A percentile compares a stretch with the other conserved stretches of the same genome.
Conservation (phyloP, 306 rosid genomes). For the Corylus heterophylla region DNA sequence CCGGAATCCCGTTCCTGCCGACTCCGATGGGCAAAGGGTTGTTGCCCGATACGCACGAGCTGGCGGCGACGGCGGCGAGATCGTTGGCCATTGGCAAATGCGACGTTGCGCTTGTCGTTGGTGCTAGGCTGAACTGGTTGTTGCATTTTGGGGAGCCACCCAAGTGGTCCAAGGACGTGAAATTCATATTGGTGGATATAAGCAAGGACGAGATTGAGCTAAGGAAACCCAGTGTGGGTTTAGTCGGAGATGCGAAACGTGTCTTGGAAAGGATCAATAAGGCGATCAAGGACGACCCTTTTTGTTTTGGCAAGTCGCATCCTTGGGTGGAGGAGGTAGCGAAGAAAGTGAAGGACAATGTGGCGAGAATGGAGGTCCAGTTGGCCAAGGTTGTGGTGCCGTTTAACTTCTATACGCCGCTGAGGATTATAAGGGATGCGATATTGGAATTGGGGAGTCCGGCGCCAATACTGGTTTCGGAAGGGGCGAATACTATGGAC, state of each 20-base stretch:
- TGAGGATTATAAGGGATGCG: constrained; percentile 60
- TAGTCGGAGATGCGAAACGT: constrained; percentile 81
- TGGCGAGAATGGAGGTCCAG: constrained; percentile 76
- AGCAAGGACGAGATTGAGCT: constrained; percentile 70
- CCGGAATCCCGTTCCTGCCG: constrained; percentile 90
- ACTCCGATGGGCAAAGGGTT: constrained; percentile 97
- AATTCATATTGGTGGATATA: constrained; percentile 80
- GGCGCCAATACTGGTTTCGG: constrained; percentile 60
- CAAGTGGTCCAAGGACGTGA: constrained; percentile 83
- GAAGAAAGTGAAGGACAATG: constrained; percentile 66
- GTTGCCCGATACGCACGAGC: constrained; percentile 72
- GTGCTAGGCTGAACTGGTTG: constrained; percentile 89
- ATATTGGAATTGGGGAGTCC: constrained; percentile 46
- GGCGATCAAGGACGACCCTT: constrained; percentile 87
- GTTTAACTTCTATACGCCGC: constrained; percentile 67
- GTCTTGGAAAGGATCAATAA: constrained; percentile 61
- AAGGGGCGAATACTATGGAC: constrained; percentile 73
- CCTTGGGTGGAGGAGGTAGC: constrained; percentile 76
- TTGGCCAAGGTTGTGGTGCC: constrained; percentile 77
- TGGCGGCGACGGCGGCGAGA: constrained; percentile 90
- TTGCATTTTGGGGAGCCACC: constrained; percentile 95
- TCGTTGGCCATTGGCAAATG: constrained; percentile 87
- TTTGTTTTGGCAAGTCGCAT: constrained; percentile 77
- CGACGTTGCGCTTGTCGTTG: constrained; percentile 85
- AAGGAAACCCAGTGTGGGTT: constrained; percentile 75